Conservation (phyloP, 2,329 filamentous ascomycete genomes). For the Tolypocladium cylindrosporum region DNA sequence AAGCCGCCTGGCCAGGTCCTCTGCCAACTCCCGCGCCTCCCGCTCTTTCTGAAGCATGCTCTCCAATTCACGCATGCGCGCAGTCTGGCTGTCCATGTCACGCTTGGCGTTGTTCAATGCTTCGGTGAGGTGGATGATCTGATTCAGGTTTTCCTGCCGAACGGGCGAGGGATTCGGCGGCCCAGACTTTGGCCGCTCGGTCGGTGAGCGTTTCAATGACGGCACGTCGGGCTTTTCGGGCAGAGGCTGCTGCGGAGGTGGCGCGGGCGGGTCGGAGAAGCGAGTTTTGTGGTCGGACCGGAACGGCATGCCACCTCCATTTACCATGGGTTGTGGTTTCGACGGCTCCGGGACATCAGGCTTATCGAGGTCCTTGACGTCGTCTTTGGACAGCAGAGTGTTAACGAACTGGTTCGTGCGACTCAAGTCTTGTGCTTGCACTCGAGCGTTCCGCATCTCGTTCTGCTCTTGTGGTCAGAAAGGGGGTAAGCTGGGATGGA, state of each 20-base stretch:
- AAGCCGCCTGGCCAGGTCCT: slow-evolving; percentile 67
- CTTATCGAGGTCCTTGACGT: slow-evolving; percentile 47
- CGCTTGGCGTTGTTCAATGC: slow-evolving; percentile 74
- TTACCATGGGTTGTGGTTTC: slow-evolving; percentile 36
- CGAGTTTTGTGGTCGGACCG: slow-evolving; percentile 70
- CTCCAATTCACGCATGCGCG: slow-evolving; percentile 73
- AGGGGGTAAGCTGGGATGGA: not conserved
- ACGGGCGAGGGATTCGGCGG: slow-evolving; percentile 46
- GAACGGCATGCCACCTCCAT: slow-evolving; percentile 42
- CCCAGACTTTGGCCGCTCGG: slow-evolving; percentile 58
- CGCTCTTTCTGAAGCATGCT: slow-evolving; percentile 64
- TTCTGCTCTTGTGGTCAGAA: slow-evolving; percentile 37
- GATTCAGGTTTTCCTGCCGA: slow-evolving; percentile 51
- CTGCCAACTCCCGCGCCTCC: slow-evolving; percentile 70
- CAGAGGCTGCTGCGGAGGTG: slow-evolving; percentile 83
- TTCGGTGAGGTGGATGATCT: slow-evolving; percentile 77
- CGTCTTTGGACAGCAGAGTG: slow-evolving; percentile 64
- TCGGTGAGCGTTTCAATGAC: slow-evolving; percentile 64
- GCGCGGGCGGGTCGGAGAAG: slow-evolving; percentile 88
- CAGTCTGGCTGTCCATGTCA: slow-evolving; percentile 75
- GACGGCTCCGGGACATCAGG: slow-evolving; percentile 34
- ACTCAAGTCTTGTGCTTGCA: slow-evolving; percentile 77
- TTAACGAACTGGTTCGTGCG: slow-evolving; percentile 76
- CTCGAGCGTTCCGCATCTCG: slow-evolving; percentile 81
- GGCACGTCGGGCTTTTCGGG: slow-evolving; percentile 84